A percentile compares a stretch with the other conserved stretches of the same genome.
Conservation (phyloP, 2,329 filamentous ascomycete genomes). For the Aspergillus texensis region DNA sequence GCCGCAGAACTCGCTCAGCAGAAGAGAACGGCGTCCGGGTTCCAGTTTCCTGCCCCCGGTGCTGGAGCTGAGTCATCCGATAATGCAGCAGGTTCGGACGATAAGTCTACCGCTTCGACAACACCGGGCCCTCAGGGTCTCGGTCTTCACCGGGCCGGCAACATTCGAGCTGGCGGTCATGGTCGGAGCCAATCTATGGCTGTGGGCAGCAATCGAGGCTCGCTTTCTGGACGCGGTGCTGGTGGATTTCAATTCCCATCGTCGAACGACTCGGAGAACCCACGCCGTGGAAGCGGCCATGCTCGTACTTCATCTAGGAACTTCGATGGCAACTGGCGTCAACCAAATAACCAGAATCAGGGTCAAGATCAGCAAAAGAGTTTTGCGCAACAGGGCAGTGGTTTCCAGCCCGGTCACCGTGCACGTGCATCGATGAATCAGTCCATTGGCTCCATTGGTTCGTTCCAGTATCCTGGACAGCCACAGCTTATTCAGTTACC, state of each 20-base stretch:
- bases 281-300: constrained; percentile 79
- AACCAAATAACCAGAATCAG: constrained; percentile 62
- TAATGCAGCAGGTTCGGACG: constrained; percentile 58
- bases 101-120: constrained; percentile 40
- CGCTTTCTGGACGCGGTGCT: constrained; percentile 63
- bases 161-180: constrained; percentile 81
- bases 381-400: constrained; percentile 68
- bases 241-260: constrained; percentile 72
- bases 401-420: constrained; percentile 92
- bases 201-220: constrained; percentile 67
- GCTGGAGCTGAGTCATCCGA: constrained; percentile 56
- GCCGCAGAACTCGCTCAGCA: constrained; percentile 95
- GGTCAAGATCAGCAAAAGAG: constrained; percentile 54
- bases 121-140: constrained; percentile 62
- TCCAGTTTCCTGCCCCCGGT: constrained; percentile 86
- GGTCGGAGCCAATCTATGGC: constrained; percentile 54
- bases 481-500: constrained; percentile 85
- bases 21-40: constrained; percentile 89
- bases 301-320: constrained; percentile 83
- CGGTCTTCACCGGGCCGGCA: constrained; percentile 70
- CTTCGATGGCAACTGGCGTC: constrained; percentile 98
- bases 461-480: constrained; percentile 87
- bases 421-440: constrained; percentile 81
- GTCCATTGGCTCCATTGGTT: constrained; percentile 79
- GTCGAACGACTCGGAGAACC: constrained; percentile 64